Percentiles rank a stretch among this genome's conserved stretches.
Conservation (phyloP, 164 flowering plant genomes). For the Taxillus chinensis region DNA sequence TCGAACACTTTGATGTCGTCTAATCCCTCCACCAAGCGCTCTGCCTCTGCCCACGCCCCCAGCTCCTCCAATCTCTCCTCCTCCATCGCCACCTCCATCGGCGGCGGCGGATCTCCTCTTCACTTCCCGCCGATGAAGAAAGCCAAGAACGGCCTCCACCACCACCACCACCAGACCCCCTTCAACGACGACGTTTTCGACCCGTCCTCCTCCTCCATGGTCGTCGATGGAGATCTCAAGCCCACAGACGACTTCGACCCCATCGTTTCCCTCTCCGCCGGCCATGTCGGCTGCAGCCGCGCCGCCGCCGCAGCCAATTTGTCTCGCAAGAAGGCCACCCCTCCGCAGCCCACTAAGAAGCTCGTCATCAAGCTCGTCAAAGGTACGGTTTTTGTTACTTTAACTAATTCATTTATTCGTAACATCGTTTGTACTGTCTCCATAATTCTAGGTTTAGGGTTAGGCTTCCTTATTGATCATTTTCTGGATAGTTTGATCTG, state of each 20-base stretch:
- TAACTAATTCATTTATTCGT: not conserved
- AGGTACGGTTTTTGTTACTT: constrained; percentile 28
- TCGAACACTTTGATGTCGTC: constrained; percentile 24
- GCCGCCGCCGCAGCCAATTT: constrained; percentile 48
- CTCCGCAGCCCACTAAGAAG: constrained; percentile 85
- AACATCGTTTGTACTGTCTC: not conserved
- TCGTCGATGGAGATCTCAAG: constrained; percentile 45
- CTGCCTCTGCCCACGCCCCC: constrained; percentile 16
- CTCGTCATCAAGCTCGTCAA: constrained; percentile 75
- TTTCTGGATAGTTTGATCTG: not conserved
- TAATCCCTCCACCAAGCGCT: constrained; percentile 34
- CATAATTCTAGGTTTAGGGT: not conserved
- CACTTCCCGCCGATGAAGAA: constrained; percentile 57
- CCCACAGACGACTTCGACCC: constrained; percentile 13
- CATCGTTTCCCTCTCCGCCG: constrained; percentile 8
- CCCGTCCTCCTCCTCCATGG: constrained; percentile 29
- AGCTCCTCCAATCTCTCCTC: constrained; percentile 5
- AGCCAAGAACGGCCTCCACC: constrained; percentile 57
- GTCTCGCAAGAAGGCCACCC: constrained; percentile 79
- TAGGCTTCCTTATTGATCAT: not conserved
- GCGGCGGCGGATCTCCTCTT: constrained; percentile 12
- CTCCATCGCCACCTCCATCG: constrained; percentile 9
- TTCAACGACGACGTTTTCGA: constrained; percentile 20
- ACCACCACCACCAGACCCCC: constrained; percentile 9
- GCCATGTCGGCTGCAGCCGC: constrained; percentile 18